Evolutionary conservation across 2,329 filamentous ascomycete genomes (phyloP).

Genomic region (Botryotinia globosa): DNA sequence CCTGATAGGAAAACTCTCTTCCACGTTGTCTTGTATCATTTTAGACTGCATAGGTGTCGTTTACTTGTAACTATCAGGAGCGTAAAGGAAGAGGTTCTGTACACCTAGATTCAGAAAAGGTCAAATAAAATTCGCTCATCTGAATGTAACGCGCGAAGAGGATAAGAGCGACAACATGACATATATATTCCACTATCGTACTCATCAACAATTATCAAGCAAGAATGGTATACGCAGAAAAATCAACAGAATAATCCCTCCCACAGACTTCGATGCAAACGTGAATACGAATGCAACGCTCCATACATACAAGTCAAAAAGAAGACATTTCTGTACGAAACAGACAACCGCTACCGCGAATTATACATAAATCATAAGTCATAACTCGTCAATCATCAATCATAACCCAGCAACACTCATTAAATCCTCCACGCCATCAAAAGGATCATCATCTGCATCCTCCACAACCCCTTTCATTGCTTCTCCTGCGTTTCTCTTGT

Average conservation of each 20-base stretch:
- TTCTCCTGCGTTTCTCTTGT: neutral
- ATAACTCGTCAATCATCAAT: neutral
- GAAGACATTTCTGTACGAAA: neutral
- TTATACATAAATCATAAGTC: conserved; percentile 10
- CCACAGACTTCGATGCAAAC: neutral
- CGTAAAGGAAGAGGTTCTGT: neutral
- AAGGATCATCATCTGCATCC: conserved; percentile 7
- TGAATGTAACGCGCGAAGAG: neutral
- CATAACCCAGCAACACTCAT: conserved; percentile 18
- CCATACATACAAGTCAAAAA: neutral
- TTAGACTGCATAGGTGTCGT: neutral
- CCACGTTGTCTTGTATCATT: neutral
- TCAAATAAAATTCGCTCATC: neutral
- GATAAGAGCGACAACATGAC: neutral
- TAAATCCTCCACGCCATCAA: conserved; percentile 17
- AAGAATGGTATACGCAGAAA: conserved; percentile 15
- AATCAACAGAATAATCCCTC: neutral
- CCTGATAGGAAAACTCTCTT: no score
- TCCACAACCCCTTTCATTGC: neutral
- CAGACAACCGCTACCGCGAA: neutral
- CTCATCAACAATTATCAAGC: neutral
- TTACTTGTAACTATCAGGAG: neutral
- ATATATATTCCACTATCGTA: neutral
- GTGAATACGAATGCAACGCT: neutral
- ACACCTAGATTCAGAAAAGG: no score